Percentiles rank a stretch among this genome's conserved stretches.
These are phyloP conservation scores for Carex littledalei DNA, from an alignment of 176 grass and related monocot species.

Conservation along the genomic window DNA sequence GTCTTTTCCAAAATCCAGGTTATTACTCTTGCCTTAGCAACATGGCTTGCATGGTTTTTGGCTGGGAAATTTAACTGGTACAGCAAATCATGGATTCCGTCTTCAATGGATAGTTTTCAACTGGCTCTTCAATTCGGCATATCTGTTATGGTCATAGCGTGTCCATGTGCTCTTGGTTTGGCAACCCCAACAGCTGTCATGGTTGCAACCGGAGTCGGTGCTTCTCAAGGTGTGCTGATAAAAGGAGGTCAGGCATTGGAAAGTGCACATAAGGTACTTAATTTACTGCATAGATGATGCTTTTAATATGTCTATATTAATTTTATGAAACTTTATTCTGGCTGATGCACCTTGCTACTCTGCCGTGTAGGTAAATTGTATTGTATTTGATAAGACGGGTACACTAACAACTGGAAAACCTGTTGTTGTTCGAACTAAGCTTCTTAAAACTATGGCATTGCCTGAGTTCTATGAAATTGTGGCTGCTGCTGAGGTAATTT, in stretches of 20 bases:
- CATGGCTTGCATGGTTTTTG: conserved; percentile 83
- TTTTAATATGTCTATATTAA: background rate
- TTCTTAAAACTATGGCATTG: conserved; percentile 75
- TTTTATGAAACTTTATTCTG: background rate
- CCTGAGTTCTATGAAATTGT: conserved; percentile 69
- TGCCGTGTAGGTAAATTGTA: conserved; percentile 62
- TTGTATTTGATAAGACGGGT: conserved; percentile 93
- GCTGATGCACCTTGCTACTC: background rate
- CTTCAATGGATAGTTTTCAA: conserved; percentile 92
- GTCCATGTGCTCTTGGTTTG: conserved; percentile 80
- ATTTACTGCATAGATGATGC: background rate
- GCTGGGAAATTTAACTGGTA: conserved; percentile 66
- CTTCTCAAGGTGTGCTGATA: conserved; percentile 86
- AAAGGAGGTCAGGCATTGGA: conserved; percentile 94
- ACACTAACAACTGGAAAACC: conserved; percentile 85
- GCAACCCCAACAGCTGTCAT: conserved; percentile 98
- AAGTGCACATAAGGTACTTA: conserved; percentile 74
- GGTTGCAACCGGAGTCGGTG: conserved; percentile 96
- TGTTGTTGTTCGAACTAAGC: conserved; percentile 61
- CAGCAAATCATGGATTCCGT: conserved; percentile 76
- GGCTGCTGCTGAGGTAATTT: conserved; percentile 63
- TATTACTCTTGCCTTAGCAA: conserved; percentile 57
- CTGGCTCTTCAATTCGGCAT: conserved; percentile 93
- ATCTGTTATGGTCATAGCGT: conserved; percentile 98
- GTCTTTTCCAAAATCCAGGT: conserved; percentile 44